A percentile compares a stretch with the other conserved stretches of the same genome.
phyloP scores from a whole-genome alignment of 2,329 filamentous ascomycete genomes.

The Calonectria pseudoreteaudii region DNA sequence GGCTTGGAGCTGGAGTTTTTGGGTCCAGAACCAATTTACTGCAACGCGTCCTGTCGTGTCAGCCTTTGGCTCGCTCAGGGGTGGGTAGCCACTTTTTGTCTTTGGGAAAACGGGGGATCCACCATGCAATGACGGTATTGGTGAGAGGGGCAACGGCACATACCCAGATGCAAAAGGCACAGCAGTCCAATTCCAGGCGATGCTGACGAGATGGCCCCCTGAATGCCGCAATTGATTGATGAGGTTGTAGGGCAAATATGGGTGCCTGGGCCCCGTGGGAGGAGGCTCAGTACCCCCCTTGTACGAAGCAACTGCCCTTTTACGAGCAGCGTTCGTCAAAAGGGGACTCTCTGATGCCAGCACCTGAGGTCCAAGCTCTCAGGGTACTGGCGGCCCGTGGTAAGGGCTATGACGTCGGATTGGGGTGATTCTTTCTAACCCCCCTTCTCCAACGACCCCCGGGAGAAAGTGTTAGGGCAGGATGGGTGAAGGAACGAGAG shows the following conservation, averaged over 20 bases:
- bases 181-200: conserved; percentile 1
- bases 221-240: neutral
- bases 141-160: neutral
- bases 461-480: neutral
- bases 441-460: conserved; percentile 35
- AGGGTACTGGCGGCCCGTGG: conserved; percentile 6
- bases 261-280: conserved; percentile 14
- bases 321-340: conserved; percentile 10
- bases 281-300: conserved; percentile 14
- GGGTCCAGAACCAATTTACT: conserved; percentile 17
- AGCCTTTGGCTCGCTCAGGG: conserved; percentile 21
- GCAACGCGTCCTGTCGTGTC: conserved; percentile 19
- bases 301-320: conserved; percentile 5
- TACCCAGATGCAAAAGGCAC: conserved; percentile 5
- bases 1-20: conserved; percentile 5
- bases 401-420: neutral
- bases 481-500: conserved; percentile 6
- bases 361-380: conserved; percentile 15
- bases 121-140: neutral
- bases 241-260: neutral
- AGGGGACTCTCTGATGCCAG: neutral
- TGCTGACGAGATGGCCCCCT: neutral
- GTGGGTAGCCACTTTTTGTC: conserved; percentile 14
- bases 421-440: conserved; percentile 15
- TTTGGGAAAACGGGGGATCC: neutral